Conservation (phyloP, 1,284 basidiomycete genomes). For the Schizophyllum commune region DNA sequence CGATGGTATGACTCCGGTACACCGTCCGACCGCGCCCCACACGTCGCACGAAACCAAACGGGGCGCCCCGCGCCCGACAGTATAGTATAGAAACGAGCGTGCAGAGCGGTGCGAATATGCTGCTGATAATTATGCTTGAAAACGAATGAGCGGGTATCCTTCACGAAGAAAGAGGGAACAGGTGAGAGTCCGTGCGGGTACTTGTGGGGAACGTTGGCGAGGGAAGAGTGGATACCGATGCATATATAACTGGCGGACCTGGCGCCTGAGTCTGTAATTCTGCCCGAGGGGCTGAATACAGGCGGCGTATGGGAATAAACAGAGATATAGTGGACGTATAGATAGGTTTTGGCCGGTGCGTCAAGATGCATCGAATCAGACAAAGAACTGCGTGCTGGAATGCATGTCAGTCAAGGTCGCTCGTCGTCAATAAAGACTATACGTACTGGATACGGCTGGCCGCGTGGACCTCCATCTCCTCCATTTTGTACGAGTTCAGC, state of each 20-base stretch:
- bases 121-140: background rate
- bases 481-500: constrained; percentile 95
- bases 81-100: background rate
- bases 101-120: background rate
- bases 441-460: constrained; percentile 79
- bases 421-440: constrained; percentile 5
- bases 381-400: constrained; percentile 44
- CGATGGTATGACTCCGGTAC: background rate
- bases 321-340: background rate
- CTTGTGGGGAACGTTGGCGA: background rate
- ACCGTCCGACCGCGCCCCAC: background rate
- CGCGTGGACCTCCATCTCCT: constrained; percentile 96
- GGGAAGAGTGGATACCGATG: background rate
- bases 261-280: background rate
- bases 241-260: background rate
- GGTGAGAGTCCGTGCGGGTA: background rate
- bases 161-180: background rate
- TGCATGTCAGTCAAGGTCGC: background rate
- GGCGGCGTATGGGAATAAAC: background rate
- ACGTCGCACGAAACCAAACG: background rate
- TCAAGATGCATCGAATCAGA: constrained; percentile 22
- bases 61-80: background rate
- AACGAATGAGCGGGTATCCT: background rate
- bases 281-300: background rate
- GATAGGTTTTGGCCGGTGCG: background rate